Percentiles rank a stretch among this genome's conserved stretches.
Evolutionary conservation across 148 eudicot species (phyloP).

Genomic region (Suaeda aralocaspica): DNA sequence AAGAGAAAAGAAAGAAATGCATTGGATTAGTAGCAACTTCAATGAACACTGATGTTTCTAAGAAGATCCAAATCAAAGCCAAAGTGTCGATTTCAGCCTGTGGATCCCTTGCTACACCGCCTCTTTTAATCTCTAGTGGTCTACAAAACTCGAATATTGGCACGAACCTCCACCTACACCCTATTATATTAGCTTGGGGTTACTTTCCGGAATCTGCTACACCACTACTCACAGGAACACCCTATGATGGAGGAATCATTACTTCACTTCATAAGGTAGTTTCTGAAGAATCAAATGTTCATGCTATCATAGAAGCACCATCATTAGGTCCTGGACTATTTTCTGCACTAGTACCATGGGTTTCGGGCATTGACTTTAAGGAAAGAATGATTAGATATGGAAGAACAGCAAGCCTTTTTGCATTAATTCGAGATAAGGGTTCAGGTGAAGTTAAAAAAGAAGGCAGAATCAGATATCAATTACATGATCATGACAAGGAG

Average conservation of each 20-base stretch:
- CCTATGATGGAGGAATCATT: conserved; percentile 74
- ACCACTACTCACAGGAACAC: conserved; percentile 38
- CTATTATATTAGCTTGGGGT: conserved; percentile 68
- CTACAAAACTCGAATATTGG: conserved; percentile 63
- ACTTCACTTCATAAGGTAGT: conserved; percentile 68
- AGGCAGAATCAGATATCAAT: conserved; percentile 43
- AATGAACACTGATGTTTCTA: conserved; percentile 35
- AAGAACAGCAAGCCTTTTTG: conserved; percentile 60
- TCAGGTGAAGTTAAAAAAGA: conserved; percentile 58
- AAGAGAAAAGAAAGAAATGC: conserved; percentile 36
- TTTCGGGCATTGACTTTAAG: conserved; percentile 67
- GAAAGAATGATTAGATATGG: conserved; percentile 53
- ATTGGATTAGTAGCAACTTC: conserved; percentile 51
- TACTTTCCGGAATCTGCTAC: conserved; percentile 60
- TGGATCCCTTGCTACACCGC: conserved; percentile 76
- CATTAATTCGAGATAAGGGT: conserved; percentile 54
- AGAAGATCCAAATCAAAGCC: conserved; percentile 57
- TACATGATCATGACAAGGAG: conserved; percentile 44
- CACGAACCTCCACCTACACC: conserved; percentile 76
- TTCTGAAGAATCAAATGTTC: conserved; percentile 38
- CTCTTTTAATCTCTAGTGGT: conserved; percentile 65
- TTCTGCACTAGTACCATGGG: conserved; percentile 59
- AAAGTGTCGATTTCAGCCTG: conserved; percentile 63
- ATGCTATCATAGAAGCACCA: conserved; percentile 59
- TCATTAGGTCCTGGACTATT: conserved; percentile 57